Conservation (phyloP, 306 rosid genomes). For the Cicer bijugum region DNA sequence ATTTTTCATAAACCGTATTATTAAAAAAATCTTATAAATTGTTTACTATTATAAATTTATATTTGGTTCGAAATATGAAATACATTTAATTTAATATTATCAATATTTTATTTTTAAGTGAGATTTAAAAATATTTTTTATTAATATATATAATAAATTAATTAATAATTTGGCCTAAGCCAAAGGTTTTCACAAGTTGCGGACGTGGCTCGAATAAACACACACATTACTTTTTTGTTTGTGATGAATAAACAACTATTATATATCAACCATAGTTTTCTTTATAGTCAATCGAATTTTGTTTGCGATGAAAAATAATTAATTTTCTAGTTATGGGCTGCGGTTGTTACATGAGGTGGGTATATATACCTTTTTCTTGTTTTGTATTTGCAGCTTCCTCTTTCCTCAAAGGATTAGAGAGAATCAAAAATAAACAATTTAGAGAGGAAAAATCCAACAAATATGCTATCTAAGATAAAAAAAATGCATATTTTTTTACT, state of each 20-base stretch:
- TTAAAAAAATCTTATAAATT: too few species aligned
- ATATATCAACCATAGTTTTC: constrained; percentile 11
- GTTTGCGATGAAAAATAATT: constrained; percentile 31
- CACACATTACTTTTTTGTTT: background rate
- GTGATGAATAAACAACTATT: constrained; percentile 10
- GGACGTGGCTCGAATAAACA: constrained; percentile 50
- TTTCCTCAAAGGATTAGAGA: background rate
- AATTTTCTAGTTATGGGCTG: constrained; percentile 22
- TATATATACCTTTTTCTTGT: constrained; percentile 41
- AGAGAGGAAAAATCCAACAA: background rate
- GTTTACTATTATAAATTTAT: too few species aligned
- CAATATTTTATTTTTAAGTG: too few species aligned
- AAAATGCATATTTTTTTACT: background rate
- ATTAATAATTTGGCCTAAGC: too few species aligned
- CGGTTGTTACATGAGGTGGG: constrained; percentile 29
- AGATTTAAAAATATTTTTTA: too few species aligned
- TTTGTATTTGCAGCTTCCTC: constrained; percentile 39
- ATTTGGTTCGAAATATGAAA: too few species aligned
- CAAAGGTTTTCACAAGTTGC: background rate
- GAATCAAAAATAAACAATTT: background rate
- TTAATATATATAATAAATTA: too few species aligned
- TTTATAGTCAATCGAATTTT: background rate
- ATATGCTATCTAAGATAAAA: background rate
- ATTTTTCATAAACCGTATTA: too few species aligned
- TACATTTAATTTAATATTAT: too few species aligned